These are phyloP conservation scores for Coemansia sp. DNA, from an alignment of 192 early-diverging fungal genomes.

Conservation along the genomic window DNA sequence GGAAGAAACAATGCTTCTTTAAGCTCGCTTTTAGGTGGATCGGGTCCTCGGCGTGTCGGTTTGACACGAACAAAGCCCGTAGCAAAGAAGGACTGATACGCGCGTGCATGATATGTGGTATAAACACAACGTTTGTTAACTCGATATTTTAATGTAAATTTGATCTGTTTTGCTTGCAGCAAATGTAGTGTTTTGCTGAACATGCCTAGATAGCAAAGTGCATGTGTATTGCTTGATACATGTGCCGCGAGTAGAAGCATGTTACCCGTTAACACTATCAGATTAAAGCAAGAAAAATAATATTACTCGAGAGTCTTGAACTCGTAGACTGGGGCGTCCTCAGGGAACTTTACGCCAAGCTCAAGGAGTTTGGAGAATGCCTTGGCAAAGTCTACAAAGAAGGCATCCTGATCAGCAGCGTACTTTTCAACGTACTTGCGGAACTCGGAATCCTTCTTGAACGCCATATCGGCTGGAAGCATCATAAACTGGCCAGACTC, in stretches of 20 bases:
- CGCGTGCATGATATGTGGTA: no score
- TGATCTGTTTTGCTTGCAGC: background rate
- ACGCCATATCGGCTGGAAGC: slow-evolving; percentile 70
- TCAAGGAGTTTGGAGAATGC: slow-evolving; percentile 85
- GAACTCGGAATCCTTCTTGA: slow-evolving; percentile 65
- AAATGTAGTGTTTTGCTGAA: no score
- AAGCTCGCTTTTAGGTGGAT: slow-evolving; percentile 26
- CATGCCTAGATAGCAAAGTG: no score
- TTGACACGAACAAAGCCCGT: slow-evolving; percentile 18
- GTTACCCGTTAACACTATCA: no score
- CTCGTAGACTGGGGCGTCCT: slow-evolving; percentile 62
- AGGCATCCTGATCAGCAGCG: slow-evolving; percentile 78
- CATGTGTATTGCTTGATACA: background rate
- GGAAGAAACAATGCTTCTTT: slow-evolving; percentile 15
- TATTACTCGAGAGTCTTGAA: slow-evolving; percentile 58
- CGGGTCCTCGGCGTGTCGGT: slow-evolving; percentile 31
- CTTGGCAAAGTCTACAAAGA: slow-evolving; percentile 88
- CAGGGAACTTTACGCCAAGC: slow-evolving; percentile 74
- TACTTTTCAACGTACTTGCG: slow-evolving; percentile 79
- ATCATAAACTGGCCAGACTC: slow-evolving; percentile 62
- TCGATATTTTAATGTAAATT: background rate
- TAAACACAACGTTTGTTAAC: no score
- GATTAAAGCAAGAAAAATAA: background rate
- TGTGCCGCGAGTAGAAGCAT: no score
- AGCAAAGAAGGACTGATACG: slow-evolving; percentile 10